These are phyloP conservation scores for Postia placenta DNA, from an alignment of 768 basidiomycete genomes.

Conservation along the genomic window DNA sequence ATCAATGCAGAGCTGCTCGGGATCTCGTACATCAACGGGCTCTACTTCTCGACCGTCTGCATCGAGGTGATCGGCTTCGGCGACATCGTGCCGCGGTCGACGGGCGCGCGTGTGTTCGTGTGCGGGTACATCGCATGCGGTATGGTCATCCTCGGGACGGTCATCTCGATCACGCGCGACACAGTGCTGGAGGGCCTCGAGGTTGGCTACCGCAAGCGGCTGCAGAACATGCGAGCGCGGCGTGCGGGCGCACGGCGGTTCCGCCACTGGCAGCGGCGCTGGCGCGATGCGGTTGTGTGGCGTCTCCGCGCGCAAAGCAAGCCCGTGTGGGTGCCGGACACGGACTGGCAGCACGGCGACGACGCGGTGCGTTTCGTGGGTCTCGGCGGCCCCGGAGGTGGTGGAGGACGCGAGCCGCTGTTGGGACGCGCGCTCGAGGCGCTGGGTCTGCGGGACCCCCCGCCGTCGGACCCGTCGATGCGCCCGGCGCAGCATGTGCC, in stretches of 20 bases:
- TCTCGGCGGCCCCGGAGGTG: constrained; percentile 1
- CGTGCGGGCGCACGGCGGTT: constrained; percentile 38
- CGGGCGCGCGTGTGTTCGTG: constrained; percentile 51
- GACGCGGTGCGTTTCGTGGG: constrained; percentile 10
- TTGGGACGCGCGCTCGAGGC: background rate
- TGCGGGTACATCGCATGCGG: constrained; percentile 55
- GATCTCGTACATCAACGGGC: constrained; percentile 60
- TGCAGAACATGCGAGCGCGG: constrained; percentile 38
- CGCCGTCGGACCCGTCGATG: background rate
- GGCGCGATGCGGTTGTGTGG: constrained; percentile 59
- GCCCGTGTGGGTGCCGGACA: constrained; percentile 49
- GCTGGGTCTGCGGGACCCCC: background rate
- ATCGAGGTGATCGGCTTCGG: constrained; percentile 71
- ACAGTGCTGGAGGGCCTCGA: constrained; percentile 70
- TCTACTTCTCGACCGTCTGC: constrained; percentile 73
- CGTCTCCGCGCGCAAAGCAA: constrained; percentile 44
- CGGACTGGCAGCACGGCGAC: constrained; percentile 6
- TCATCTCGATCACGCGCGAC: constrained; percentile 60
- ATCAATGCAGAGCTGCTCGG: constrained; percentile 46
- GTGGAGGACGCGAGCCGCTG: constrained; percentile 7
- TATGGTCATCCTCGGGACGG: constrained; percentile 48
- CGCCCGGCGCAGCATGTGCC: constrained; percentile 3
- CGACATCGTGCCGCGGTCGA: constrained; percentile 54
- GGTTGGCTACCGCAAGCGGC: constrained; percentile 52
- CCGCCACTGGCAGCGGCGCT: constrained; percentile 43